A percentile compares a stretch with the other conserved stretches of the same genome.
phyloP scores from a whole-genome alignment of 495 filamentous ascomycete species.

The Evernia prunastri region DNA sequence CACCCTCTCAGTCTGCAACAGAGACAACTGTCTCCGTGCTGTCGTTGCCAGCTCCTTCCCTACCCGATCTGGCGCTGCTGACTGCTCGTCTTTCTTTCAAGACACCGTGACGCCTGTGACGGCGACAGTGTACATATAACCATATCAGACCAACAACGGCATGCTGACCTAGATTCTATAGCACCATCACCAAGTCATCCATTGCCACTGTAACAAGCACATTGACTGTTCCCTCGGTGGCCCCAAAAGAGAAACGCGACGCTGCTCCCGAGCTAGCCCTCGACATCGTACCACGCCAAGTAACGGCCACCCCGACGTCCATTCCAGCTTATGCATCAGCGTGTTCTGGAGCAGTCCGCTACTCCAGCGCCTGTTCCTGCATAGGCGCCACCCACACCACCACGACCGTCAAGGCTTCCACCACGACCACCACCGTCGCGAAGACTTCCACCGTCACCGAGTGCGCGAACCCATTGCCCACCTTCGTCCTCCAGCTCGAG shows the following conservation, averaged over 20 bases:
- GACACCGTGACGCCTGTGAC: neutral
- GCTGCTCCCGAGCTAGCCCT: neutral
- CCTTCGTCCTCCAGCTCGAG: slow-evolving; percentile 1
- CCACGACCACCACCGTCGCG: neutral
- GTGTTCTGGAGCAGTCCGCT: slow-evolving; percentile 20
- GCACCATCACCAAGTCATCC: slow-evolving; percentile 4
- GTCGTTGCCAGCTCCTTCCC: slow-evolving; percentile 3
- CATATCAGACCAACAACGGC: neutral
- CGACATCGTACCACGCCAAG: neutral
- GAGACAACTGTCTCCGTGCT: slow-evolving; percentile 3
- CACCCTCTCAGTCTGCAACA: slow-evolving; percentile 2
- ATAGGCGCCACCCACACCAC: slow-evolving; percentile 18
- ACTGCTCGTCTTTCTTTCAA: slow-evolving; percentile 3
- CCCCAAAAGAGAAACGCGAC: slow-evolving; percentile 1
- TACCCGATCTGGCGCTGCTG: slow-evolving; percentile 1
- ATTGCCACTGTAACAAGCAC: slow-evolving; percentile 4
- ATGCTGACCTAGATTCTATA: neutral
- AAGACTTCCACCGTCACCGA: neutral
- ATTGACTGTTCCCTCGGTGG: neutral
- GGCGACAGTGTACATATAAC: neutral
- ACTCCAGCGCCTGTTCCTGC: slow-evolving; percentile 26
- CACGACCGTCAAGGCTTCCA: slow-evolving; percentile 2
- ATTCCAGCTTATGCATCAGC: slow-evolving; percentile 24
- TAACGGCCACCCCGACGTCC: neutral
- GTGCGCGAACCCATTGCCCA: neutral